Evolutionary conservation across 2,329 filamentous ascomycete species (phyloP), one percentile per base, ranked within the genome.

Genomic region (Tolypocladium capitatum): DNA sequence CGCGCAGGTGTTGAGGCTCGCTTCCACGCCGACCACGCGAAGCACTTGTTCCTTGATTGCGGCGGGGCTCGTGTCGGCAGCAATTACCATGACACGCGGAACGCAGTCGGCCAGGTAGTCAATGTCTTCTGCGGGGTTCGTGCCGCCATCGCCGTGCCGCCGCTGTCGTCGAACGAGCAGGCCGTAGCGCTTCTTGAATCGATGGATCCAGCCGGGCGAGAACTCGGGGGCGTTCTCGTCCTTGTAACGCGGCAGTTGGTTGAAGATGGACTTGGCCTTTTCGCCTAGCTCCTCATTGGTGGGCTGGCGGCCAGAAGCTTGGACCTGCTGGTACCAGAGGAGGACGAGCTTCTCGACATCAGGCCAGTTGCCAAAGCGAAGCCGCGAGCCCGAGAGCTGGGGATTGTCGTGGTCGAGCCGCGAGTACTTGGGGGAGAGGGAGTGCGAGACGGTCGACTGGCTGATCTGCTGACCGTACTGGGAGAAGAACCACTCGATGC

Each of bases 321-420:
- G 68, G 47, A 72, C 69, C 52, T 74, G 69, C 55, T 75, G 71
- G 57, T 76, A 74, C 74, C 74, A 77, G 7, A 74, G 64, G 50
- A 77, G 63, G 20, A 76, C 74, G 9, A 77, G 68, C 64, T 75
- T 76, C 64, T 77, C 74, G 47, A 81, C 77, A 53, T 80, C 77
- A 51, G 77, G 77, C 77, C 77, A 80, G 58, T 81, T 81, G 52
- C 77, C 77, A 49, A 80, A 80, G 52, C 77, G 75, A 52, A 81
- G 67, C 40, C 77, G 74, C 48, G 76, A 80, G 40, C 77, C 77
- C n/a, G 75, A 78, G 51, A 80, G 71, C 60, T 80, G 76, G 16
- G 74, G 75, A 54, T 69, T 68, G 47, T 80, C 76, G 57, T 72
- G 73, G 57, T 81, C 77, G 46, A 81, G 72, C 27, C 77, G 73